Evolutionary conservation across 2,329 filamentous ascomycete genomes (phyloP), one percentile per base, ranked within the genome.

Genomic region (Monosporascus ibericus): DNA sequence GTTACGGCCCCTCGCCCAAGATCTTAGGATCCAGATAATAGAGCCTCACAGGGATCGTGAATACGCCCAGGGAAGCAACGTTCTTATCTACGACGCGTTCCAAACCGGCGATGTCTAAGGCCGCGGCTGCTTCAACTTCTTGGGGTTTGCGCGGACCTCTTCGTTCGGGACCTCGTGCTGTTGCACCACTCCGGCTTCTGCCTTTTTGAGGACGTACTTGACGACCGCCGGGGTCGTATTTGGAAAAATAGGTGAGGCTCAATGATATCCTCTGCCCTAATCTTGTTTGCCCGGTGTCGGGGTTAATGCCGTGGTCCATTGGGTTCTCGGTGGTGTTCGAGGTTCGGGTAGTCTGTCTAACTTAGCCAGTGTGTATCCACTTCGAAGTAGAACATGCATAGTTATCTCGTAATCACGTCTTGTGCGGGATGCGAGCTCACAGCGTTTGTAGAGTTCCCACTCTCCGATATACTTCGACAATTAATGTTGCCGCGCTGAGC

Each of bases 161-260:
- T 64, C 57, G 50, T 70, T 65, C n/a, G 61, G 49, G 7, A 62
- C 50, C n/a, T 60, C 46, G 34, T 58, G 48, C 30, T 58, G 56
- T 18, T 56, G 48, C 5, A 60, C 58, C 5, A 54, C 53, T 9
- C 56, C 54, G 17, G 56, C 58, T 18, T 60, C 55, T 47, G 61
- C 58, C 24, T 57, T 52, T 34, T 63, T 55, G 25, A 62, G 52
- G 44, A 67, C 61, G 38, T 63, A 62, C 24, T 58, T 47, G 7
- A 70, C 55, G n/a, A 69, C 62, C 5, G 61, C 60, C 1, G 67
- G 67, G 65, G 44, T 70, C 65, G 20, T 70, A 64, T 53, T 64
- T 60, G 18, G 64, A 58, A 18, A 11, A 62, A 47, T 18, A 62
- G 48, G 18, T 61, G 51, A 14, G 63, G 64, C 48, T 60, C 56